These are phyloP conservation scores for Pseudogymnoascus sp. DNA, from an alignment of 2,329 filamentous ascomycete genomes.

Conservation along the genomic window DNA sequence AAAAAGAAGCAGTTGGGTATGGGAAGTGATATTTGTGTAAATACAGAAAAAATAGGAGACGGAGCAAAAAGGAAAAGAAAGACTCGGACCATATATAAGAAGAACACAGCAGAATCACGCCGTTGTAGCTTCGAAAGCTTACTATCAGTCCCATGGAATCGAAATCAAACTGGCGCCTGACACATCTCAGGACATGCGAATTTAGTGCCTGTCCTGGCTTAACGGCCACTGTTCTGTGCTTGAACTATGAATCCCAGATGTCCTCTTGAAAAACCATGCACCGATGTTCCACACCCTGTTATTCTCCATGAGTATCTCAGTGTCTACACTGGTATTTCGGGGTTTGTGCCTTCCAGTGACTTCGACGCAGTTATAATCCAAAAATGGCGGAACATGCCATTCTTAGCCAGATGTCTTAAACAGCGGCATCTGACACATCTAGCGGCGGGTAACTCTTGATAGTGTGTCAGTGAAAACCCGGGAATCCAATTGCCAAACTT, in stretches of 20 bases:
- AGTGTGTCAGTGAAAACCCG: not conserved
- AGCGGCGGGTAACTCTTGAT: not conserved
- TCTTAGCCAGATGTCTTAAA: not conserved
- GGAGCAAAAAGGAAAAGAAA: not conserved
- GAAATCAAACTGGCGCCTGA: not conserved
- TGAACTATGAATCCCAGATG: not conserved
- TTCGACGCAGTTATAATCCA: not conserved
- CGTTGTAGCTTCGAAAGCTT: not conserved
- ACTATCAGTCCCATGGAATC: conserved; percentile 3
- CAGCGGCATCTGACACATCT: not conserved
- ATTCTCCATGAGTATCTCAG: no score
- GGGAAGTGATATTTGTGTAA: not conserved
- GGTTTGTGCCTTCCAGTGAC: not conserved
- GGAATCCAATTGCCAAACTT: not conserved
- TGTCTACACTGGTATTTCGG: not conserved
- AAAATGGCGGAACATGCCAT: not conserved
- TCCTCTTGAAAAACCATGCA: not conserved
- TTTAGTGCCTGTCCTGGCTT: not conserved
- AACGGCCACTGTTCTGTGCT: not conserved
- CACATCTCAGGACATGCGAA: not conserved
- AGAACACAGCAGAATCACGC: not conserved
- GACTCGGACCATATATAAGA: not conserved
- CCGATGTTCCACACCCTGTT: not conserved
- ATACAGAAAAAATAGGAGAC: not conserved
- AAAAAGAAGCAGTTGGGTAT: not conserved